Evolutionary conservation across 2,329 filamentous ascomycete genomes (phyloP).

Genomic region (Xenoacremonium recifei): DNA sequence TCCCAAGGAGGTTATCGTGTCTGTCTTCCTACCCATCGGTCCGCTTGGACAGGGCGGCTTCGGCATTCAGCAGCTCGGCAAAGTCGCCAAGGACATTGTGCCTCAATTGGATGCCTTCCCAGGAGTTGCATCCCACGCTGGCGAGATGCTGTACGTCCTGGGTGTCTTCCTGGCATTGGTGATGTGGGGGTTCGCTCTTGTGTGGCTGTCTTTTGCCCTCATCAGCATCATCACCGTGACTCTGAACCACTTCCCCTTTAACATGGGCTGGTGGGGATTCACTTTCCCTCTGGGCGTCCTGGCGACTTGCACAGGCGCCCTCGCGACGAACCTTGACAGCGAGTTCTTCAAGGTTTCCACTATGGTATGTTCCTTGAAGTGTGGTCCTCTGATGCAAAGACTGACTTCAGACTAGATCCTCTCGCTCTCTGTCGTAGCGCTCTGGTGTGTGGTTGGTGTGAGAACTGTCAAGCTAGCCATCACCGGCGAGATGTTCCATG

Average conservation of each 20-base stretch:
- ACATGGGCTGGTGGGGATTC: constrained; percentile 49
- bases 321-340: constrained; percentile 42
- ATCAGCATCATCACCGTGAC: constrained; percentile 40
- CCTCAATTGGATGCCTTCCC: constrained; percentile 44
- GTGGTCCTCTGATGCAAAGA: neutral
- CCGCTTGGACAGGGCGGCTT: constrained; percentile 67
- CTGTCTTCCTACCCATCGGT: constrained; percentile 65
- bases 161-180: constrained; percentile 47
- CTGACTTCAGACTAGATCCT: constrained; percentile 33
- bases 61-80: constrained; percentile 51
- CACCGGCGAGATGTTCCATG: constrained; percentile 44
- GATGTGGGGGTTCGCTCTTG: constrained; percentile 45
- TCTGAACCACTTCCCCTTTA: constrained; percentile 42
- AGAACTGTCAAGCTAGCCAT: constrained; percentile 37
- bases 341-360: constrained; percentile 41
- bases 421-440: constrained; percentile 37
- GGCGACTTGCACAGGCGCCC: constrained; percentile 38
- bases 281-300: constrained; percentile 47
- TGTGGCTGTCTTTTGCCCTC: constrained; percentile 44
- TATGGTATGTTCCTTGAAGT: constrained; percentile 28
- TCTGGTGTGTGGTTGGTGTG: constrained; percentile 42
- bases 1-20: constrained; percentile 65
- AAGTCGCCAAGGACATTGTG: constrained; percentile 42
- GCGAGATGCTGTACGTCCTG: constrained; percentile 54
- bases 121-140: constrained; percentile 34